Evolutionary conservation across 2,329 filamentous ascomycete species (phyloP).

Genomic region (Pochonia chlamydosporia): DNA sequence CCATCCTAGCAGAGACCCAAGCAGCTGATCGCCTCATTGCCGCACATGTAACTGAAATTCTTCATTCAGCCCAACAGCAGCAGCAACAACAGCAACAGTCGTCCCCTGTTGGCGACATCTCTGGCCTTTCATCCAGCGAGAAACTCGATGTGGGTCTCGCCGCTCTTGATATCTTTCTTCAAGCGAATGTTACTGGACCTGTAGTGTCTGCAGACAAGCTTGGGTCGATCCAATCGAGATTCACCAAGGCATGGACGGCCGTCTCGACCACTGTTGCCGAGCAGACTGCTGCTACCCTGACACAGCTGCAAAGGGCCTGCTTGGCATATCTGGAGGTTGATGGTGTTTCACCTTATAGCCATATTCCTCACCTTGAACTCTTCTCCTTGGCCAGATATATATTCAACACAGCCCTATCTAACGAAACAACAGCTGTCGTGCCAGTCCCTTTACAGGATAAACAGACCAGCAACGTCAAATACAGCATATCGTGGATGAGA

Average conservation of each 20-base stretch:
- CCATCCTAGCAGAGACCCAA: conserved; percentile 9
- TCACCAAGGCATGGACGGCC: conserved; percentile 33
- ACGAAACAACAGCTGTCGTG: conserved; percentile 17
- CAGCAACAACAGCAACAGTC: not conserved
- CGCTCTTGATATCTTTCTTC: conserved; percentile 69
- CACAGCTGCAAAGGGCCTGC: conserved; percentile 48
- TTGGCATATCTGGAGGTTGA: conserved; percentile 70
- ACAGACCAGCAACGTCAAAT: conserved; percentile 41
- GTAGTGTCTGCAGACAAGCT: conserved; percentile 43
- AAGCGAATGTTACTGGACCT: conserved; percentile 83
- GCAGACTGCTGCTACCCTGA: conserved; percentile 20
- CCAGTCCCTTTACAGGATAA: conserved; percentile 17
- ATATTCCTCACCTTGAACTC: conserved; percentile 79
- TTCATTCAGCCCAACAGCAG: not conserved
- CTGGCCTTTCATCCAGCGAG: conserved; percentile 8
- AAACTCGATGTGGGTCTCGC: conserved; percentile 25
- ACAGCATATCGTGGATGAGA: conserved; percentile 52
- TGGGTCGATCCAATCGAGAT: conserved; percentile 25
- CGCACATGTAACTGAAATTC: conserved; percentile 4
- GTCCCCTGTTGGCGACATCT: conserved; percentile 2
- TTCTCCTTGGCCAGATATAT: conserved; percentile 64
- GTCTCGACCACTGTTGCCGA: not conserved
- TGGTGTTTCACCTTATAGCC: conserved; percentile 77
- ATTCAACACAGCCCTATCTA: conserved; percentile 26
- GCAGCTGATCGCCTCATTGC: conserved; percentile 9